Percentiles rank a stretch among this genome's conserved stretches.
Evolutionary conservation across 805 yeast species (phyloP).

Genomic region (Metschnikowia arizonensis): DNA sequence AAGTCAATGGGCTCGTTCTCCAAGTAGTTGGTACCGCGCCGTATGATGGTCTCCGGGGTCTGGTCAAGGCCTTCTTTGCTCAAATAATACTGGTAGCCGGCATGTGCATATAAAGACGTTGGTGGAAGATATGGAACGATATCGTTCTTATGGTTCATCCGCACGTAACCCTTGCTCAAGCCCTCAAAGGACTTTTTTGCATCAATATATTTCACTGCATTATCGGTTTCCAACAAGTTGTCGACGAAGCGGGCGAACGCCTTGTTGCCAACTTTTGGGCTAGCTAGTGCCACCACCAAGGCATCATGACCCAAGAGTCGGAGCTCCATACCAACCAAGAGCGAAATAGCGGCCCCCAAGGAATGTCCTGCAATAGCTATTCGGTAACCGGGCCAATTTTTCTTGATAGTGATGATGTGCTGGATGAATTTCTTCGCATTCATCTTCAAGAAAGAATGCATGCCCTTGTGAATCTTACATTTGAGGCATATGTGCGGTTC

Average conservation of each 20-base stretch:
- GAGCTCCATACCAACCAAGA: conserved; percentile 60
- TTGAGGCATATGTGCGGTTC: conserved; percentile 36
- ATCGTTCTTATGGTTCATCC: conserved; percentile 58
- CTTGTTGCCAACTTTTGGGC: conserved; percentile 61
- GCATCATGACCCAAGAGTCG: conserved; percentile 51
- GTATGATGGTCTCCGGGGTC: conserved; percentile 13
- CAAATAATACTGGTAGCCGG: conserved; percentile 47
- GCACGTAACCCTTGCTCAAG: conserved; percentile 28
- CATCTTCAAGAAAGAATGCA: conserved; percentile 43
- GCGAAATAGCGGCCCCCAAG: conserved; percentile 68
- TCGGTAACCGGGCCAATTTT: conserved; percentile 44
- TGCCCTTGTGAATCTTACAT: conserved; percentile 66
- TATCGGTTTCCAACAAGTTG: conserved; percentile 38
- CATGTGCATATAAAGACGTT: conserved; percentile 37
- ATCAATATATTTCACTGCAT: conserved; percentile 21
- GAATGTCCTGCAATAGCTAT: conserved; percentile 69
- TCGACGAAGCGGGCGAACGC: conserved; percentile 52
- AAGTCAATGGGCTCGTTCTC: conserved; percentile 14
- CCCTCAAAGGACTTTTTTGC: conserved; percentile 19
- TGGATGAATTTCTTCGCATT: conserved; percentile 35
- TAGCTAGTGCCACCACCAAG: conserved; percentile 54
- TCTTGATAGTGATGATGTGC: conserved; percentile 30
- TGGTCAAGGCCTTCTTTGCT: conserved; percentile 15
- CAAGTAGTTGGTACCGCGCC: conserved; percentile 14
- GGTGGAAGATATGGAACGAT: conserved; percentile 61